These are phyloP conservation scores for Jackrogersella multiformis DNA, from an alignment of 495 filamentous ascomycete genomes.

Conservation along the genomic window DNA sequence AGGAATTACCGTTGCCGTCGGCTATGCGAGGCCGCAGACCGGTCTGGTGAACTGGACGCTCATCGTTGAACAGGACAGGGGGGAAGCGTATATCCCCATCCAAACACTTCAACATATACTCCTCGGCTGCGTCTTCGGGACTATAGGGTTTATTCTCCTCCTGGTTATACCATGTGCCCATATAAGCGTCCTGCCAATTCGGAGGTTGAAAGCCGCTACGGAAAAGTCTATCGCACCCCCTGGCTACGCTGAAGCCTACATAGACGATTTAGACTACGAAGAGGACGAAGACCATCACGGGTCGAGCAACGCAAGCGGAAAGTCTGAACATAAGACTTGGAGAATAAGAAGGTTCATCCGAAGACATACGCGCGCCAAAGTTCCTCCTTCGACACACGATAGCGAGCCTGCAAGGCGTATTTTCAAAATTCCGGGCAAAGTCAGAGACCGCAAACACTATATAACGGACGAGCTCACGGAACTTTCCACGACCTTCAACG, in stretches of 20 bases:
- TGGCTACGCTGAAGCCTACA: conserved; percentile 61
- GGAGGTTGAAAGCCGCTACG: conserved; percentile 78
- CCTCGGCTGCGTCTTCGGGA: conserved; percentile 84
- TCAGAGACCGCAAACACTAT: conserved; percentile 75
- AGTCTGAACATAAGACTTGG: conserved; percentile 52
- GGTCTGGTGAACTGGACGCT: conserved; percentile 80
- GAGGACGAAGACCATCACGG: conserved; percentile 50
- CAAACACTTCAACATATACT: conserved; percentile 76
- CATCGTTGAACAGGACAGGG: conserved; percentile 76
- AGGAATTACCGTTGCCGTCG: conserved; percentile 69
- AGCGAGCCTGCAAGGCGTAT: conserved; percentile 59
- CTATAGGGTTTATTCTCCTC: conserved; percentile 72
- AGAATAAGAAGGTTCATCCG: conserved; percentile 49
- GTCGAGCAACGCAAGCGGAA: conserved; percentile 49
- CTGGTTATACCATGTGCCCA: conserved; percentile 81
- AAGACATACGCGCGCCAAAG: conserved; percentile 40
- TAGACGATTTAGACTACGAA: conserved; percentile 53
- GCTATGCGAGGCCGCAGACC: conserved; percentile 71
- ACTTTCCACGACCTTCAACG: conserved; percentile 86
- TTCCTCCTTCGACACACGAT: conserved; percentile 50
- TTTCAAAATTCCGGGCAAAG: conserved; percentile 86
- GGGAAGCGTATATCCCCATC: conserved; percentile 81
- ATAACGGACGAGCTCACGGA: conserved; percentile 90
- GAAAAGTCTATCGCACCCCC: conserved; percentile 76
- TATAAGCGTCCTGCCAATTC: conserved; percentile 79